Conservation (phyloP, 768 basidiomycete genomes). For the Tulasnella sp. region DNA sequence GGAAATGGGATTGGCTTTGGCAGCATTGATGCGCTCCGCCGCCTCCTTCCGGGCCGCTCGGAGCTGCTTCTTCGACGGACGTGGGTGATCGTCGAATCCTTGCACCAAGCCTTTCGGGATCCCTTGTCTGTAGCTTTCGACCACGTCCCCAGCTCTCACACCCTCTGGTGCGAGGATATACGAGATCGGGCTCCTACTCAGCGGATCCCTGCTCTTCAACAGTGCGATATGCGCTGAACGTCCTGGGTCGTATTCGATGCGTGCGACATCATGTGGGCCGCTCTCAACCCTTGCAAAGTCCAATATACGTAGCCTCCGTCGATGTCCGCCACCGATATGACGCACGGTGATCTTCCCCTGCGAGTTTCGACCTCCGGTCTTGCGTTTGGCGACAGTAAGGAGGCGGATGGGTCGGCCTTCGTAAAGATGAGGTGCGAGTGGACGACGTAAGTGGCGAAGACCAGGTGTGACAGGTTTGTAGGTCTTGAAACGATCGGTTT, state of each 20-base stretch:
- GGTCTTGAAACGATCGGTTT: constrained; percentile 53
- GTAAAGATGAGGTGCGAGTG: constrained; percentile 72
- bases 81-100: constrained; percentile 27
- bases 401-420: constrained; percentile 72
- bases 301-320: constrained; percentile 68
- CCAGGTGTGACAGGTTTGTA: constrained; percentile 83
- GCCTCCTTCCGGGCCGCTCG: constrained; percentile 2
- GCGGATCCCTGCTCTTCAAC: constrained; percentile 47
- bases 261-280: constrained; percentile 78
- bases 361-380: constrained; percentile 73
- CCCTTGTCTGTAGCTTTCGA: constrained; percentile 75
- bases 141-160: constrained; percentile 74
- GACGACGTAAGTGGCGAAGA: constrained; percentile 77
- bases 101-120: constrained; percentile 67
- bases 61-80: constrained; percentile 3
- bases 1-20: neutral
- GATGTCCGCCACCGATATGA: constrained; percentile 84
- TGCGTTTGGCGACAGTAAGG: constrained; percentile 72
- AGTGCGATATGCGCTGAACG: constrained; percentile 92
- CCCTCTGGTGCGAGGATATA: constrained; percentile 93
- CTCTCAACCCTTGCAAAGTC: constrained; percentile 74
- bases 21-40: neutral
- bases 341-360: constrained; percentile 81
- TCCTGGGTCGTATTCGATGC: constrained; percentile 95
- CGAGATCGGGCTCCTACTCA: constrained; percentile 51